Evolutionary conservation across 306 rosid genomes (phyloP), one percentile per base, ranked within the genome.

Genomic region (Astragalus glycyphyllos): DNA sequence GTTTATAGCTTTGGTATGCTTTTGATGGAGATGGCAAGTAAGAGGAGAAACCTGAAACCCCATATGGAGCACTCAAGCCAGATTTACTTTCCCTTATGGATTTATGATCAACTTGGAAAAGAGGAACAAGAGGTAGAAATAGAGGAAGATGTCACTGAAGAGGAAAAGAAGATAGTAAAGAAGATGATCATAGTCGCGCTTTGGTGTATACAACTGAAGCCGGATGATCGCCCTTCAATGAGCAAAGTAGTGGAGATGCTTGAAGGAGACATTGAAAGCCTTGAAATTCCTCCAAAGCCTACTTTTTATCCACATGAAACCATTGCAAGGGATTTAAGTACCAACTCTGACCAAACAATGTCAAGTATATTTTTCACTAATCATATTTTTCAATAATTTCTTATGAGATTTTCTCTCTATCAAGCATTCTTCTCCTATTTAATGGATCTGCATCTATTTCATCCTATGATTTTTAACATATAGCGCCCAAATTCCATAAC

Each of bases 211-310:
- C 47, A 57, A 31, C 1, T 56, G 23, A 44, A 31, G 1, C 82
- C 90, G 0, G 8, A 1, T 0, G 68, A 85, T 14, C 73, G 83
- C 3, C 89, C 85, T 11, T 50, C 79, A 0, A 77, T 82, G 82
- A 65, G 26, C 4, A 58, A 62, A 73, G 82, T 83, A 0, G 3
- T 76, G 0, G 76, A 77, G 31, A 84, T 78, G 84, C 77, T 77
- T 32, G 82, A 75, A 75, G 78, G 77, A 17, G 70, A 72, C 1
- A 13, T 42, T 7, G 58, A 72, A 29, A 15, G 7, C 14, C 0
- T 68, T 8, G 14, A 79, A 65, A 51, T 82, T 49, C 82, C 89
- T 50, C 72, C 69, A 0, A 76, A 65, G 9, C 86, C 84, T 13
- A 53, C 57, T 4, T 26, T 65, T 0, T 69, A 67, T 40, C 71